Percentiles rank a stretch among this genome's conserved stretches.
Evolutionary conservation across 306 rosid genomes (phyloP).

Genomic region (Cicer arietinum): DNA sequence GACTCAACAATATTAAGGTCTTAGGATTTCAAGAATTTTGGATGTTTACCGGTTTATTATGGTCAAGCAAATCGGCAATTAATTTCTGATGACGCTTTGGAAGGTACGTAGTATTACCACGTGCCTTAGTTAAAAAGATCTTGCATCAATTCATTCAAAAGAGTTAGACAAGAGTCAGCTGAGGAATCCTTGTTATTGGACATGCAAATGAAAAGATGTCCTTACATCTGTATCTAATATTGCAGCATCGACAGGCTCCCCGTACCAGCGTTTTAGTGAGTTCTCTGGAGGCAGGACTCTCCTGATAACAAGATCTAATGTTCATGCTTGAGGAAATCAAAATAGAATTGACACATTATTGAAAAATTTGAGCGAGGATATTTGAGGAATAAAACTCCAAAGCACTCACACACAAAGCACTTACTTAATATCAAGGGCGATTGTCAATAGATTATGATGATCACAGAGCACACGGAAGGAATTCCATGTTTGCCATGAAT

Average conservation of each 20-base stretch:
- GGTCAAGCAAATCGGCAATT: neutral
- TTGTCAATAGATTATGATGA: slow-evolving; percentile 35
- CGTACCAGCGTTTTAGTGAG: slow-evolving; percentile 77
- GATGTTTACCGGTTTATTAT: neutral
- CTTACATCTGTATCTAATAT: slow-evolving; percentile 65
- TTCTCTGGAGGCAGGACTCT: slow-evolving; percentile 48
- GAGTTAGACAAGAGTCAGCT: slow-evolving; percentile 22
- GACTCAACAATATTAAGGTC: neutral
- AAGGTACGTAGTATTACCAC: neutral
- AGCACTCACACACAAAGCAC: neutral
- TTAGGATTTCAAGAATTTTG: neutral
- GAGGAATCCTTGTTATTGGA: neutral
- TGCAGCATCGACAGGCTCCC: slow-evolving; percentile 78
- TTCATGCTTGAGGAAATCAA: slow-evolving; percentile 20
- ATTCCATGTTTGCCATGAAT: slow-evolving; percentile 50
- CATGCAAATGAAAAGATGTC: slow-evolving; percentile 1
- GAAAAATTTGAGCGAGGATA: neutral
- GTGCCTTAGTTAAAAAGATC: neutral
- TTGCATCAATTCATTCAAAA: slow-evolving; percentile 31
- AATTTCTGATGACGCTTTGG: neutral
- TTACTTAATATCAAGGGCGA: slow-evolving; percentile 58
- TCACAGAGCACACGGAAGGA: slow-evolving; percentile 11
- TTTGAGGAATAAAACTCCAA: neutral
- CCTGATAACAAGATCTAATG: neutral
- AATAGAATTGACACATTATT: too few species aligned